Conservation (phyloP, 192 early-diverging fungal species). For the Linnemannia zychae region DNA sequence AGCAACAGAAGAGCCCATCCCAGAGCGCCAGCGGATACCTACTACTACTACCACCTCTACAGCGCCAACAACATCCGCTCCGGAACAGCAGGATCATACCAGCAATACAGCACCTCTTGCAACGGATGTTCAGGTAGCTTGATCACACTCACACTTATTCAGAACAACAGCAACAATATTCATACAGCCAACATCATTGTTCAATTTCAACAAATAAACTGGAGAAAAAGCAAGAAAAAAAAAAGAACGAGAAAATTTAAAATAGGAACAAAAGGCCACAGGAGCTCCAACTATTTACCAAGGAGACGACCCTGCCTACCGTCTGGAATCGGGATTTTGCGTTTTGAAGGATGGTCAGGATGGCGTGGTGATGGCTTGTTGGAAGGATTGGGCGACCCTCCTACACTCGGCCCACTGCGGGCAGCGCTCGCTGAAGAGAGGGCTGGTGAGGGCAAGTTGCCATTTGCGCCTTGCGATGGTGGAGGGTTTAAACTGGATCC, state of each 20-base stretch:
- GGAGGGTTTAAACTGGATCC: constrained; percentile 5
- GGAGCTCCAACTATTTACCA: not conserved
- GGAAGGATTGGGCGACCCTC: not conserved
- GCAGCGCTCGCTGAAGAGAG: not conserved
- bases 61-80: not conserved
- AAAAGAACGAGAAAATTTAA: not conserved
- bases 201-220: not conserved
- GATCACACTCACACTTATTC: not conserved
- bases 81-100: not conserved
- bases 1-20: constrained; percentile 50
- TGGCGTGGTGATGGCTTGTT: not conserved
- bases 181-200: not conserved
- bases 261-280: too few relatives aligned
- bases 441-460: constrained; percentile 4
- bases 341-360: constrained; percentile 8
- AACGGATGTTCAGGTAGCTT: not conserved
- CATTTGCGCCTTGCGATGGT: not conserved
- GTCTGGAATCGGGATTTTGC: not conserved
- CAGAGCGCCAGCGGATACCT: constrained; percentile 28
- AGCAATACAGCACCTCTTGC: not conserved
- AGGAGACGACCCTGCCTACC: constrained; percentile 4
- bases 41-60: not conserved
- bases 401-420: not conserved
- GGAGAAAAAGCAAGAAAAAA: not conserved
- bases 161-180: not conserved